Evolutionary conservation across 306 rosid species (phyloP).

Genomic region (Begonia masoniana): DNA sequence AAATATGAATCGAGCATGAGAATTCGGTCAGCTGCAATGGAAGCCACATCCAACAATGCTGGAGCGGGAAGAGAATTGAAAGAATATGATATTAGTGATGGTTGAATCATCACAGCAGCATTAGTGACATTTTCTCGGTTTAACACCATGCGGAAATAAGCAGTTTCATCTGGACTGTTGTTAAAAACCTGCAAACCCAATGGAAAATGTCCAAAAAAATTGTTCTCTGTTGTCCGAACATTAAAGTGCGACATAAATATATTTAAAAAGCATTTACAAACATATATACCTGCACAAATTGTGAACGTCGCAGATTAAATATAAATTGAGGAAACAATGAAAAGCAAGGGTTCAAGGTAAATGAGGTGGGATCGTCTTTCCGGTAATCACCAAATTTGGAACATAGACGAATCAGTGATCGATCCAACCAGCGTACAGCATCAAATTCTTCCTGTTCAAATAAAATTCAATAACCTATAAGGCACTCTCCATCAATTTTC

Average conservation of each 20-base stretch:
- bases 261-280: constrained; percentile 1
- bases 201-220: constrained; percentile 2
- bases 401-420: constrained; percentile 88
- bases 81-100: constrained; percentile 77
- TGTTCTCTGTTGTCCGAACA: too few species aligned
- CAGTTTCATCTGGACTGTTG: constrained; percentile 99
- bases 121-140: constrained; percentile 87
- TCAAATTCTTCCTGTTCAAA: constrained; percentile 76
- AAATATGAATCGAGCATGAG: constrained; percentile 91
- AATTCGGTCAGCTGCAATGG: constrained; percentile 81
- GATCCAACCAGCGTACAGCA: constrained; percentile 95
- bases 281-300: constrained; percentile 79
- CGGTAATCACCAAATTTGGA: constrained; percentile 94
- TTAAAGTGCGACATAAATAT: too few species aligned
- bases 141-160: constrained; percentile 83
- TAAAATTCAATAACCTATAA: too few species aligned
- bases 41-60: constrained; percentile 86
- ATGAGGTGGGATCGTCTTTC: constrained; percentile 92
- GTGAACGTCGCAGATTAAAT: constrained; percentile 93
- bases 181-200: constrained; percentile 72
- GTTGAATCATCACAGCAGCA: constrained; percentile 98
- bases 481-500: too few species aligned
- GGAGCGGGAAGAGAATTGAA: constrained; percentile 84
- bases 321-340: constrained; percentile 90
- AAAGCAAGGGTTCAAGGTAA: constrained; percentile 71